Percentiles rank a stretch among this genome's conserved stretches.
These are phyloP conservation scores for Collariella sp. DNA, from an alignment of 495 filamentous ascomycete genomes.

Conservation along the genomic window DNA sequence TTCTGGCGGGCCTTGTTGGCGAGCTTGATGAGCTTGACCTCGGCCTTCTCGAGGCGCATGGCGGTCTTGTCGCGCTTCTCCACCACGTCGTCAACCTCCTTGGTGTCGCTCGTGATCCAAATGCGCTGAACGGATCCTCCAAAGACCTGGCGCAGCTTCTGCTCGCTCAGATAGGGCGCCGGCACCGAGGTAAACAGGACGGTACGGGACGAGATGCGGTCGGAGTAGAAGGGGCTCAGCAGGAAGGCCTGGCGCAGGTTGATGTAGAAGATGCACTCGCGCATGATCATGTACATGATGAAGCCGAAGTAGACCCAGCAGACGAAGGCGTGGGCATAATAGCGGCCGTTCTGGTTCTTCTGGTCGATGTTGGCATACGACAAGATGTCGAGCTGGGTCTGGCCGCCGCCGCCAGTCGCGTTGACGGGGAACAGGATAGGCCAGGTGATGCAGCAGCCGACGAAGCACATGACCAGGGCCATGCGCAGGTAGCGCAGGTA, in stretches of 20 bases:
- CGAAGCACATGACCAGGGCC: slow-evolving; percentile 60
- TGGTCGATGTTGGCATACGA: slow-evolving; percentile 62
- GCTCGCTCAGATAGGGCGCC: slow-evolving; percentile 59
- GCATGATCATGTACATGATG: slow-evolving; percentile 78
- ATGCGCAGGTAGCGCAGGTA: slow-evolving; percentile 79
- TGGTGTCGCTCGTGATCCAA: slow-evolving; percentile 76
- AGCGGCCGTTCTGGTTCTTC: slow-evolving; percentile 43
- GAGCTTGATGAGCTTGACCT: slow-evolving; percentile 75
- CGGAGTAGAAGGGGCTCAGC: slow-evolving; percentile 77
- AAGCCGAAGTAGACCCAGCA: slow-evolving; percentile 76
- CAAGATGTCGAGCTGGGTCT: slow-evolving; percentile 68
- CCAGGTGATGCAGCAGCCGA: slow-evolving; percentile 74
- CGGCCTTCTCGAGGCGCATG: slow-evolving; percentile 79
- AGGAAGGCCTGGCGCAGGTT: slow-evolving; percentile 93
- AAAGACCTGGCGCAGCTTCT: slow-evolving; percentile 69
- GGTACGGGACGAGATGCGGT: slow-evolving; percentile 85
- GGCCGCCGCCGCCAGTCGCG: slow-evolving; percentile 60
- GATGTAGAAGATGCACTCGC: slow-evolving; percentile 90
- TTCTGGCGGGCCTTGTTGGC: slow-evolving; percentile 74
- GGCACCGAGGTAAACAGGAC: slow-evolving; percentile 89
- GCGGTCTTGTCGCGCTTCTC: slow-evolving; percentile 75
- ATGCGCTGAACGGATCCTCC: slow-evolving; percentile 69
- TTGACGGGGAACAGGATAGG: slow-evolving; percentile 83
- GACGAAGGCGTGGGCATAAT: slow-evolving; percentile 69
- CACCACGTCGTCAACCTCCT: slow-evolving; percentile 75